Evolutionary conservation across 116 monocot species (phyloP), one percentile per base, ranked within the genome.

Genomic region (Dioscorea cayenensis): DNA sequence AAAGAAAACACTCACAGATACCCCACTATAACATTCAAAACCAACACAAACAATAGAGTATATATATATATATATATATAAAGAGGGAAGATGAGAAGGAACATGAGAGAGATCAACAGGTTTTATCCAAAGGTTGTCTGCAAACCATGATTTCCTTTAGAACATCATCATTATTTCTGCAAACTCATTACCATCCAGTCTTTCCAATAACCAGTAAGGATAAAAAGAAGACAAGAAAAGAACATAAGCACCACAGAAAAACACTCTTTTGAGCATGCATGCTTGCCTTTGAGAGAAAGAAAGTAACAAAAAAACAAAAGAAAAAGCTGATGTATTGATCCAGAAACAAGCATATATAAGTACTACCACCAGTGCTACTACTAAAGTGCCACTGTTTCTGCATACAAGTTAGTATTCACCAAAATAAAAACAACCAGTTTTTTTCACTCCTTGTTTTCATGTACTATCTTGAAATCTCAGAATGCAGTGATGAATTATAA

Each of bases 391-490:
- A 21, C 59, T 59, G 5, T 59, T 32, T 6, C 59, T 19, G 18
- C 59, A 59, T 16, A 59, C 43, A 43, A 38, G 0, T 43, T 12
- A 43, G 43, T 3, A 32, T 32, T 32, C 2, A 32, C 4, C 32
- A 32, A 32, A 32, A 32, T 32, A 32, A 32, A 32, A 32, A 32
- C 32, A 32, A 32, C 32, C 32, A 32, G 32, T 4, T 32, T 3
- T 67, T 36, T 49, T 67, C 36, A 21, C 36, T 66, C 32, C 32
- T 7, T 16, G 10, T 5, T 43, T 43, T 43, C 43, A 10, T 43
- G 32, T 51, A 36, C 71, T 74, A 86, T 51, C 73, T 77, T 63
- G 76, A 77, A 27, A 81, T 68, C 51, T 82, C 77, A 3, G 80
- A 64, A 5, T 75, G 78, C 37, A 80, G 63, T 2, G 75, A 69